Conservation (phyloP, 495 filamentous ascomycete species). For the Aspergillus leporis region DNA sequence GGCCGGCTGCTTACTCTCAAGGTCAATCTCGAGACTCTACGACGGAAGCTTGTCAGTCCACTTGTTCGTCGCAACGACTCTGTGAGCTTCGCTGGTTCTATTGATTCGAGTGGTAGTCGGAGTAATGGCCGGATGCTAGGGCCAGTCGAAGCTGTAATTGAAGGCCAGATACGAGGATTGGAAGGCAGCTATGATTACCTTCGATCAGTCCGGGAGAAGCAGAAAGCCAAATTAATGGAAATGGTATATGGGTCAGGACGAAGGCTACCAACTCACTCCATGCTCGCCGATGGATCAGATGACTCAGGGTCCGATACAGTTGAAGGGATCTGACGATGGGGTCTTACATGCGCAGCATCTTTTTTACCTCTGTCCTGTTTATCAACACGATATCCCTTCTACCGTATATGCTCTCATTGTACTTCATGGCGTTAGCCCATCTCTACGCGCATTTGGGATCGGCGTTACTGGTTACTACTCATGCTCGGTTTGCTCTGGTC, state of each 20-base stretch:
- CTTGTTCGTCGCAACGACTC: constrained; percentile 69
- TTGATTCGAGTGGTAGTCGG: constrained; percentile 28
- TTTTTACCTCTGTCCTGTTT: not conserved
- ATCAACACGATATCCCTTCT: not conserved
- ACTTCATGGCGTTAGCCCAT: constrained; percentile 1
- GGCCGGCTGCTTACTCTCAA: constrained; percentile 75
- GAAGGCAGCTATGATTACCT: constrained; percentile 77
- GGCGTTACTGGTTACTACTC: not conserved
- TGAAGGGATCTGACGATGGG: constrained; percentile 5
- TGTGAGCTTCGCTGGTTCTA: constrained; percentile 39
- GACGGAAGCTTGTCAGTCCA: constrained; percentile 77
- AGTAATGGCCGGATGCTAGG: constrained; percentile 61
- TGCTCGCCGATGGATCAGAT: constrained; percentile 29
- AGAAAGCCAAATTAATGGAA: constrained; percentile 83
- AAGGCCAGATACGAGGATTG: constrained; percentile 80
- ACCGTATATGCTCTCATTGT: not conserved
- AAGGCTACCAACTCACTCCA: constrained; percentile 26
- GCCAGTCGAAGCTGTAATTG: constrained; percentile 54
- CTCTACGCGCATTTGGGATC: not conserved
- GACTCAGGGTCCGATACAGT: constrained; percentile 16
- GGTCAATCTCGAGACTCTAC: constrained; percentile 73
- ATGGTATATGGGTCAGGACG: constrained; percentile 67
- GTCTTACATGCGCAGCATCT: not conserved
- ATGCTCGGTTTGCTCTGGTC: not conserved
- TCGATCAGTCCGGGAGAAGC: constrained; percentile 66